Evolutionary conservation across 2,329 filamentous ascomycete species (phyloP).

Genomic region (Fusarium fujikuroi): DNA sequence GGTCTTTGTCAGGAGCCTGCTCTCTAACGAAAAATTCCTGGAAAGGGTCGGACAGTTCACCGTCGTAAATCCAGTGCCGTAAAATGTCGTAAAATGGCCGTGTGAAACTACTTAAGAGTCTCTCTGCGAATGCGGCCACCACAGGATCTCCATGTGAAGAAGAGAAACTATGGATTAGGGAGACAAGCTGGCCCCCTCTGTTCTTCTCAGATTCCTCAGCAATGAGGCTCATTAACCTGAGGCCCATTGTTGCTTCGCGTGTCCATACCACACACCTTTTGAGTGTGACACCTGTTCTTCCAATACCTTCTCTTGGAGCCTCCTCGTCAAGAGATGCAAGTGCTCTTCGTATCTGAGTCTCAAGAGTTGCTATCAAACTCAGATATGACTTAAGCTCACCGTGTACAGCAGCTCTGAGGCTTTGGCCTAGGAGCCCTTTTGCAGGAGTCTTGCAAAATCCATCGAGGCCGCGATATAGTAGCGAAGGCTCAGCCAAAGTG

Average conservation of each 20-base stretch:
- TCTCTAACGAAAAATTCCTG: conserved; percentile 95
- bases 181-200: conserved; percentile 91
- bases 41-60: conserved; percentile 96
- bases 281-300: conserved; percentile 89
- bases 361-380: conserved; percentile 88
- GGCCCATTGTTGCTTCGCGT: conserved; percentile 92
- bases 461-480: conserved; percentile 86
- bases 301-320: conserved; percentile 75
- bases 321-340: conserved; percentile 77
- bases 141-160: conserved; percentile 95
- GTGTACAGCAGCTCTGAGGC: conserved; percentile 85
- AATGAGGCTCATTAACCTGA: conserved; percentile 92
- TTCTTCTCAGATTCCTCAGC: conserved; percentile 87
- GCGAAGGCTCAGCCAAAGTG: conserved; percentile 88
- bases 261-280: conserved; percentile 98
- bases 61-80: conserved; percentile 97
- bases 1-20: conserved; percentile 67
- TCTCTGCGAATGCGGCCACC: conserved; percentile 91
- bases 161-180: conserved; percentile 91
- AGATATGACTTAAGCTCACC: conserved; percentile 90
- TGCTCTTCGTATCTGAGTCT: conserved; percentile 89
- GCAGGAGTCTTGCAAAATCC: conserved; percentile 84
- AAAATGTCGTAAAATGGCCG: conserved; percentile 97
- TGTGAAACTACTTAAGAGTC: conserved; percentile 86
- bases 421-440: conserved; percentile 89